Evolutionary conservation across 306 rosid genomes (phyloP).

Genomic region (Lathyrus aphaca): DNA sequence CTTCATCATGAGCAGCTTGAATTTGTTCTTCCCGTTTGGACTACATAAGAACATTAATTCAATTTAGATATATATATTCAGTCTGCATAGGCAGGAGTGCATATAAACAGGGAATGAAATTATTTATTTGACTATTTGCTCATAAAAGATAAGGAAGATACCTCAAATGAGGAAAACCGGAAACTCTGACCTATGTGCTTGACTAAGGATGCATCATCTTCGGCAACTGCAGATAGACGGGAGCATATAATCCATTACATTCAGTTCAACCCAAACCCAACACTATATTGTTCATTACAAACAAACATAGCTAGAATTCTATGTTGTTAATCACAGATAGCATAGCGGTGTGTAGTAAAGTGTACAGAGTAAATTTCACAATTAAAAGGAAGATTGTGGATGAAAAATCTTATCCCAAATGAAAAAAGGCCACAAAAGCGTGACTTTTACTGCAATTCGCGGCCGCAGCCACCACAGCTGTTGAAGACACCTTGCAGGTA

Average conservation of each 20-base stretch:
- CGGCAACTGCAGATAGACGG: constrained; percentile 65
- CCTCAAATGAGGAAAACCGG: constrained; percentile 86
- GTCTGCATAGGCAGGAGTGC: constrained; percentile 14
- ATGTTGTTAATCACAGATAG: neutral
- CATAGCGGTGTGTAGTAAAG: neutral
- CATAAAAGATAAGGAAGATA: constrained; percentile 34
- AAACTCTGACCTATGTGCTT: constrained; percentile 87
- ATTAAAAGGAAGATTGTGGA: no score
- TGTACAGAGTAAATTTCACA: neutral
- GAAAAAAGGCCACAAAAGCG: no score
- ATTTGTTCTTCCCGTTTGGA: constrained; percentile 75
- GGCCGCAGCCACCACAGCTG: no score
- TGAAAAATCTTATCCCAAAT: no score
- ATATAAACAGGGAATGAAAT: constrained; percentile 27
- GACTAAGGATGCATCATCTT: constrained; percentile 77
- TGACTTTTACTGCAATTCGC: no score
- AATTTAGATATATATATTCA: constrained; percentile 12
- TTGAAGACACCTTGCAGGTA: no score
- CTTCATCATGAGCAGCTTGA: constrained; percentile 90
- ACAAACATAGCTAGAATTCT: constrained; percentile 11
- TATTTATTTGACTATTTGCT: neutral
- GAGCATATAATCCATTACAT: constrained; percentile 24
- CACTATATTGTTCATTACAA: constrained; percentile 15
- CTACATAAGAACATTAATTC: constrained; percentile 44
- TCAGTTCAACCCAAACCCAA: constrained; percentile 34